Evolutionary conservation across 2,329 filamentous ascomycete genomes (phyloP).

Genomic region (Zymoseptoria brevis): DNA sequence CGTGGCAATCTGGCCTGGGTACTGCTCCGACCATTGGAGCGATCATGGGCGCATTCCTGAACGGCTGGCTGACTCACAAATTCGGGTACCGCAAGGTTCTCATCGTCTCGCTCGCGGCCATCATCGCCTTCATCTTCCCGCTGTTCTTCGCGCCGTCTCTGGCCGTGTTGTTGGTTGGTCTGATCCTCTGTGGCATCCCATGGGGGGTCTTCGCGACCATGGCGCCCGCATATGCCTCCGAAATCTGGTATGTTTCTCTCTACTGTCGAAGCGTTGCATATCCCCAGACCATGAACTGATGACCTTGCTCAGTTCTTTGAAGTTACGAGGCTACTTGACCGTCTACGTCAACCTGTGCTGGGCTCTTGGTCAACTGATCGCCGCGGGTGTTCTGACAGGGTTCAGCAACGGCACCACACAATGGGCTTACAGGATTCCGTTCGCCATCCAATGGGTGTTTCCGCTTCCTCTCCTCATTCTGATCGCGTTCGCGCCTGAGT

Average conservation of each 20-base stretch:
- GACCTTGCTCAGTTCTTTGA: constrained; percentile 31
- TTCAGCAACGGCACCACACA: constrained; percentile 10
- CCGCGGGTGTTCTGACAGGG: constrained; percentile 26
- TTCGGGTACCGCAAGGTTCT: constrained; percentile 43
- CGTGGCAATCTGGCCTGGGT: constrained; percentile 51
- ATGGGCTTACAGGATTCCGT: constrained; percentile 34
- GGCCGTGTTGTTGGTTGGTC: constrained; percentile 18
- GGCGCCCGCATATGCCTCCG: constrained; percentile 9
- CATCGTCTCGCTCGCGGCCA: constrained; percentile 49
- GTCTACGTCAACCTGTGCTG: constrained; percentile 43
- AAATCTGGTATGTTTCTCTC: constrained; percentile 3
- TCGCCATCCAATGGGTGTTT: constrained; percentile 34
- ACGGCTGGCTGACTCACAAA: constrained; percentile 56
- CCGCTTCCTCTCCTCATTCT: constrained; percentile 24
- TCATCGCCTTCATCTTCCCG: constrained; percentile 46
- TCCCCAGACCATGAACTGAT: neutral
- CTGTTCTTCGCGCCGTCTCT: constrained; percentile 34
- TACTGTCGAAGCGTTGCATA: neutral
- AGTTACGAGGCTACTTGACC: constrained; percentile 51
- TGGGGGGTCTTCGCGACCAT: constrained; percentile 17
- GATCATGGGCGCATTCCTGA: constrained; percentile 59
- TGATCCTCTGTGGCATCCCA: constrained; percentile 40
- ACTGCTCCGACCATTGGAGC: constrained; percentile 46
- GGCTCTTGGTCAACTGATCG: constrained; percentile 40
- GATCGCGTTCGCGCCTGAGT: constrained; percentile 21